phyloP scores from a whole-genome alignment of 345 rosid species.

The Eucalyptus coolabah region DNA sequence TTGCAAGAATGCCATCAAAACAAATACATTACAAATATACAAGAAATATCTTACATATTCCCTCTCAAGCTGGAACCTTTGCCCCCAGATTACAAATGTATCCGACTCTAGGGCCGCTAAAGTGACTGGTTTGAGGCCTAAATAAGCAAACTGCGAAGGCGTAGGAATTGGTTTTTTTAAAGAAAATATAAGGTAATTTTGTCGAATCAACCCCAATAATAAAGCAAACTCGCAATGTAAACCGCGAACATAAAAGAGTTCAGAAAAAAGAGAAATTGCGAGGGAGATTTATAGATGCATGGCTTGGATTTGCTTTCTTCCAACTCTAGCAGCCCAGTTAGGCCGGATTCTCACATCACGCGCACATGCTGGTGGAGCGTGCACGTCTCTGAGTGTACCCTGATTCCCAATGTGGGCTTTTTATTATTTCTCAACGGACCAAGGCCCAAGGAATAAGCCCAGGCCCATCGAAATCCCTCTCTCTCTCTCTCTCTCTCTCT shows the following conservation, averaged over 20 bases:
- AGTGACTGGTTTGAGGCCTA: background rate
- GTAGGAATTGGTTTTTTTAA: rapidly evolving
- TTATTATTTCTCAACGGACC: background rate
- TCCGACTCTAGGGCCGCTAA: background rate
- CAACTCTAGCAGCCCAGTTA: background rate
- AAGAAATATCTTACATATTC: background rate
- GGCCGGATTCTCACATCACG: background rate
- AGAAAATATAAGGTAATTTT: background rate
- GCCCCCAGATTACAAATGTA: background rate
- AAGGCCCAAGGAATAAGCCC: background rate
- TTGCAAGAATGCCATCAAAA: background rate
- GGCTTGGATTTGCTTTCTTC: background rate
- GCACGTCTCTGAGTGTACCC: background rate
- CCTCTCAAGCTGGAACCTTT: background rate
- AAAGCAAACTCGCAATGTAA: background rate
- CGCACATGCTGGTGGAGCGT: background rate
- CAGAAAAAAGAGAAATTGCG: background rate
- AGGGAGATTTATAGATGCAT: background rate
- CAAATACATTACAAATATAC: background rate
- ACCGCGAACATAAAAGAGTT: background rate
- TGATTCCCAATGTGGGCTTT: background rate
- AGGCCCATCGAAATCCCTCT: background rate
- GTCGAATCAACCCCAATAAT: background rate
- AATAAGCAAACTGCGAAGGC: rapidly evolving
- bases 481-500: background rate